Conservation (phyloP, 2,329 filamentous ascomycete species). For the Fusarium protoensiforme region DNA sequence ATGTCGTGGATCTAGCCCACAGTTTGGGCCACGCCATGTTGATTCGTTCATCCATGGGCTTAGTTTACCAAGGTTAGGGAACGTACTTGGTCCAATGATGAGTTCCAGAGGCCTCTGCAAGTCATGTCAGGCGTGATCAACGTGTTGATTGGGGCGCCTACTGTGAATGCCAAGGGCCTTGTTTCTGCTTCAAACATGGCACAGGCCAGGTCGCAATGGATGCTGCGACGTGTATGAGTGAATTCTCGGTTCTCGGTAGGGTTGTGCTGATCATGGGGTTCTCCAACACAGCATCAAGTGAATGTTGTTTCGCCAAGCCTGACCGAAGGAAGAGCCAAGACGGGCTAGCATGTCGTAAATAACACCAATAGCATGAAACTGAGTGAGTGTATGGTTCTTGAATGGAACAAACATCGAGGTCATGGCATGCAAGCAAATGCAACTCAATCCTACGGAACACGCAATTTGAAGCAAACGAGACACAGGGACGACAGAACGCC, state of each 20-base stretch:
- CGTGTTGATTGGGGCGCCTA: not conserved
- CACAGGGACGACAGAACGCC: not conserved
- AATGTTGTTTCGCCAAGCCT: not conserved
- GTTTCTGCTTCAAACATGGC: not conserved
- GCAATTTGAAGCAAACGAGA: not conserved
- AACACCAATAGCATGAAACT: not conserved
- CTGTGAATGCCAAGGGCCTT: not conserved
- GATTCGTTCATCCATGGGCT: not conserved
- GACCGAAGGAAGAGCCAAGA: not conserved
- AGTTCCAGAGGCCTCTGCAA: not conserved
- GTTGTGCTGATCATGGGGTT: not conserved
- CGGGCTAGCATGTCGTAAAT: rapidly evolving
- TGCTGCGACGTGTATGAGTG: not conserved
- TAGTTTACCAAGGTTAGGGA: not conserved
- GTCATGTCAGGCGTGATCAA: too few species aligned
- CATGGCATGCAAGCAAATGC: not conserved
- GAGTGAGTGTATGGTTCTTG: not conserved
- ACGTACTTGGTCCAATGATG: not conserved
- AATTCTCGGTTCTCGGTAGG: not conserved
- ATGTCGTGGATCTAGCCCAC: not conserved
- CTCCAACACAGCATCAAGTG: not conserved
- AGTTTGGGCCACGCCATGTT: not conserved
- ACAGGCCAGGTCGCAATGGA: not conserved
- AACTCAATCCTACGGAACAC: not conserved
- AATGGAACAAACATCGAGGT: not conserved